phyloP scores from a whole-genome alignment of 768 basidiomycete species.

The Leccinum pellstonianum region DNA sequence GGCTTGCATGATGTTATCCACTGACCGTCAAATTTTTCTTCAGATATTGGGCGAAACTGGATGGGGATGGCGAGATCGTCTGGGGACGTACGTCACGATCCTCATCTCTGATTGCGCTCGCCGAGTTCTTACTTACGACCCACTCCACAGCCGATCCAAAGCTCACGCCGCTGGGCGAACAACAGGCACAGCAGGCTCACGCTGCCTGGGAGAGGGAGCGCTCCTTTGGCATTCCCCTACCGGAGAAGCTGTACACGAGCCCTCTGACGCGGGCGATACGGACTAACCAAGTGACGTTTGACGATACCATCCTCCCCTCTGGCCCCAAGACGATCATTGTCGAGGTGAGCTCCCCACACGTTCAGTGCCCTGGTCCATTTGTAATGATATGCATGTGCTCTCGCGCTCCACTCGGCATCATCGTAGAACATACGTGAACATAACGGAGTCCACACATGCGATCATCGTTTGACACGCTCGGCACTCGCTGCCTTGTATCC shows the following conservation, averaged over 20 bases:
- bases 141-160: conserved; percentile 38
- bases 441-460: conserved; percentile 68
- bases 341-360: conserved; percentile 43
- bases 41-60: conserved; percentile 61
- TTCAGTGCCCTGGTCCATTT: not conserved
- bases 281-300: conserved; percentile 56
- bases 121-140: not conserved
- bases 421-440: conserved; percentile 65
- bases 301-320: conserved; percentile 30
- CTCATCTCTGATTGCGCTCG: not conserved
- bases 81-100: conserved; percentile 68
- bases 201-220: conserved; percentile 18
- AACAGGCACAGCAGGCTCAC: conserved; percentile 45
- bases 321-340: conserved; percentile 42
- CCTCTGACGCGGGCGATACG: conserved; percentile 62
- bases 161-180: conserved; percentile 56
- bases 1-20: not conserved
- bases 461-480: conserved; percentile 53
- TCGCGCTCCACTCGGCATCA: not conserved
- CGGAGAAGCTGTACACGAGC: conserved; percentile 30
- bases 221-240: conserved; percentile 17
- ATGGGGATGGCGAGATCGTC: conserved; percentile 61
- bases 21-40: not conserved
- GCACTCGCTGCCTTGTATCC: conserved; percentile 44
- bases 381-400: not conserved